Evolutionary conservation across 108 stramenopile species (phyloP).

Genomic region (Tribonema minus): DNA sequence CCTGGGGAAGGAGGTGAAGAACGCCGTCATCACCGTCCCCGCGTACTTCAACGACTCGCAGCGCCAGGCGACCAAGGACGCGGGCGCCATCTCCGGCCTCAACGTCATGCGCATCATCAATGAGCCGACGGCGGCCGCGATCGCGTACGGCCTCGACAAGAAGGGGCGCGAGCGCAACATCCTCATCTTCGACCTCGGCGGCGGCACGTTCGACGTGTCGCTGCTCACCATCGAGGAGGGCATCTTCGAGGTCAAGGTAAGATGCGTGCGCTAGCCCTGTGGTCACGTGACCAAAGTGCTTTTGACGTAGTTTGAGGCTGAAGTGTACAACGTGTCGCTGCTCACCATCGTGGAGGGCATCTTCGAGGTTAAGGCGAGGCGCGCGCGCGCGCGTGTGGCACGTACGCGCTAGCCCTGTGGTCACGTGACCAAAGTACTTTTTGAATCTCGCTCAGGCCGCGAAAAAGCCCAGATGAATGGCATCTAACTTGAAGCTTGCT

Average conservation of each 20-base stretch:
- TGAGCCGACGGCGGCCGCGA: conserved; percentile 99
- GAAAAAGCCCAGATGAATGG: too few relatives aligned
- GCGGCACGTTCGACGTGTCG: conserved; percentile 94
- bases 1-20: conserved; percentile 91
- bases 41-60: conserved; percentile 99
- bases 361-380: conserved; percentile 99
- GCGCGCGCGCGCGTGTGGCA: too few relatives aligned
- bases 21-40: conserved; percentile 97
- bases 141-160: too few relatives aligned
- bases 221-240: conserved; percentile 98
- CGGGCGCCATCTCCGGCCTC: conserved; percentile 85
- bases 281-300: too few relatives aligned
- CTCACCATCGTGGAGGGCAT: conserved; percentile 99
- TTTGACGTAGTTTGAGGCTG: too few relatives aligned
- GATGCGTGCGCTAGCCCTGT: too few relatives aligned
- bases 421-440: too few relatives aligned
- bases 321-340: too few relatives aligned
- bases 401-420: too few relatives aligned
- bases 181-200: conserved; percentile 95
- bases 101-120: conserved; percentile 99
- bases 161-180: conserved; percentile 69
- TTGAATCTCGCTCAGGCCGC: too few relatives aligned
- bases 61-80: conserved; percentile 99
- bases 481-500: too few relatives aligned
- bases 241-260: conserved; percentile 99